Evolutionary conservation across 768 basidiomycete genomes (phyloP).

Genomic region (Mycena latifolia): DNA sequence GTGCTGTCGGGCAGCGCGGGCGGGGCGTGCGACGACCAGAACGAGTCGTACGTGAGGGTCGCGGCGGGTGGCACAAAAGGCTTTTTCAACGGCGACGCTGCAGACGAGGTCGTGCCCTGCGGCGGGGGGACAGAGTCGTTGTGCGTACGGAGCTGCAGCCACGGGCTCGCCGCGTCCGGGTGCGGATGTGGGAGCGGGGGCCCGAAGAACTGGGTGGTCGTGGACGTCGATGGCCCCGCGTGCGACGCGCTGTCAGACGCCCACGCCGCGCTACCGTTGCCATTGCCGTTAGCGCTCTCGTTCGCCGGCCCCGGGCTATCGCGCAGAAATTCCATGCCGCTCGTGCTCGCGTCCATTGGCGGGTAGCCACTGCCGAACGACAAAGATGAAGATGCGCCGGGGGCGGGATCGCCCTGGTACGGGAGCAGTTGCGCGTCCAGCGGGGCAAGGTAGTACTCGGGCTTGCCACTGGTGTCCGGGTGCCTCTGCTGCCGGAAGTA

Average conservation of each 20-base stretch:
- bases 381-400: too few species aligned
- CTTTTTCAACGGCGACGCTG: too few species aligned
- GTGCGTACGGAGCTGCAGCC: not conserved
- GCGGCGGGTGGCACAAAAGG: not conserved
- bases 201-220: not conserved
- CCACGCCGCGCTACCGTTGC: too few species aligned
- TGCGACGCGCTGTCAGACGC: not conserved
- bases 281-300: too few species aligned
- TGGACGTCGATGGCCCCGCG: not conserved
- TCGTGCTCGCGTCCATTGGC: not conserved
- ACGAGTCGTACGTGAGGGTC: conserved; percentile 62
- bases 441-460: not conserved
- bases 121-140: not conserved
- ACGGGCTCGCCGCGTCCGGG: not conserved
- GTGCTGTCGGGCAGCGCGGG: too few species aligned
- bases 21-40: conserved; percentile 65
- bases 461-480: not conserved
- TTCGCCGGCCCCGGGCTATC: not conserved
- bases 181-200: not conserved
- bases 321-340: not conserved
- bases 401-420: too few species aligned
- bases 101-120: not conserved
- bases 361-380: not conserved
- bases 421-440: conserved; percentile 8
- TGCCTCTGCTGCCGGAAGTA: conserved; percentile 71